These are phyloP conservation scores for Astraeus odoratus DNA, from an alignment of 768 basidiomycete genomes.

Conservation along the genomic window DNA sequence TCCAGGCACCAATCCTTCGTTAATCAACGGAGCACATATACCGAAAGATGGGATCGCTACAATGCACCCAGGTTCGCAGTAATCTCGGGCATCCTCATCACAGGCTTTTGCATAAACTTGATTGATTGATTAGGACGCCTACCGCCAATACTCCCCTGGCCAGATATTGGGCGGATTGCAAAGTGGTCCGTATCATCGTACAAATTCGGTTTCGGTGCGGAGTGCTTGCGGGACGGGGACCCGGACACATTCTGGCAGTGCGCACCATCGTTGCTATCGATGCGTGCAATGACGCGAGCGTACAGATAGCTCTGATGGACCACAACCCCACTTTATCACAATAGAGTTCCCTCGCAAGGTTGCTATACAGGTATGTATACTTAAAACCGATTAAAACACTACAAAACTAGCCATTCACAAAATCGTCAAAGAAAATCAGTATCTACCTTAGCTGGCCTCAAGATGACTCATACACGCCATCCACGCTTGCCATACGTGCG, in stretches of 20 bases:
- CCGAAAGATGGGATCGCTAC: conserved; percentile 32
- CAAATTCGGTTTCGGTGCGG: conserved; percentile 95
- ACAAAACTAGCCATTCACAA: conserved; percentile 1
- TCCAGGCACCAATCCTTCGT: conserved; percentile 9
- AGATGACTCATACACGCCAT: conserved; percentile 97
- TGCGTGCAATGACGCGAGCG: not conserved
- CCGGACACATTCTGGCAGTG: conserved; percentile 98
- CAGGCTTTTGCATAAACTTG: not conserved
- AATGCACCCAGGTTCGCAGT: conserved; percentile 30
- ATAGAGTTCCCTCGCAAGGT: conserved; percentile 89
- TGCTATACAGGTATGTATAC: conserved; percentile 75
- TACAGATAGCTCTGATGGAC: conserved; percentile 72
- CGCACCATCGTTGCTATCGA: conserved; percentile 26
- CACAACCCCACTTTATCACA: conserved; percentile 95
- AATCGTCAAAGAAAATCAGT: conserved; percentile 67
- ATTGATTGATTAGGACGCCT: conserved; percentile 23
- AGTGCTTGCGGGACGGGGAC: conserved; percentile 83
- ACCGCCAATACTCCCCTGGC: conserved; percentile 57
- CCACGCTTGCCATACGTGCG: conserved; percentile 82
- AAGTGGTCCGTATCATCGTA: conserved; percentile 95
- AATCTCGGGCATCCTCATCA: not conserved
- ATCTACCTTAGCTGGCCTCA: conserved; percentile 71
- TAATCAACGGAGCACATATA: conserved; percentile 9
- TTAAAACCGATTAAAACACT: too few species aligned
- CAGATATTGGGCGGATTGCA: conserved; percentile 81